These are phyloP conservation scores for Ogataea polymorpha DNA, from an alignment of 805 yeast genomes.

Conservation along the genomic window DNA sequence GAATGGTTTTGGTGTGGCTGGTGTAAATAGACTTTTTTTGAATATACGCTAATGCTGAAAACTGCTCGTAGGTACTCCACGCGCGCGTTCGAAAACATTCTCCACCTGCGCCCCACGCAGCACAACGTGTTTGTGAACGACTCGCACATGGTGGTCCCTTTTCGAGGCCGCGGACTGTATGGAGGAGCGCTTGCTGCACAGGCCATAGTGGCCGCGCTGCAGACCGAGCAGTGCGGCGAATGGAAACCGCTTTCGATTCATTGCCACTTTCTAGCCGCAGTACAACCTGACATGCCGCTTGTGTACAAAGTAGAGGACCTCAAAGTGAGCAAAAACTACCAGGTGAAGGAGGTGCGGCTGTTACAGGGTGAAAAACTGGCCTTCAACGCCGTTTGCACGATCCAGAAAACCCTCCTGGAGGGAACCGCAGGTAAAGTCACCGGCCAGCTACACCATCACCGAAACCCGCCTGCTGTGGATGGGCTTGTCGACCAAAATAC, in stretches of 20 bases:
- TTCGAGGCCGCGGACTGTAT: constrained; percentile 62
- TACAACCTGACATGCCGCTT: constrained; percentile 43
- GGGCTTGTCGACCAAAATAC: constrained; percentile 28
- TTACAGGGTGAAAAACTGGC: constrained; percentile 50
- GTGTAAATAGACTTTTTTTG: constrained; percentile 6
- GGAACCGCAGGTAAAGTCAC: constrained; percentile 32
- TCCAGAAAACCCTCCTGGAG: constrained; percentile 33
- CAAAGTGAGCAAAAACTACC: constrained; percentile 50
- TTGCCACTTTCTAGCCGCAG: constrained; percentile 58
- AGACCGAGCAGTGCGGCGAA: constrained; percentile 40
- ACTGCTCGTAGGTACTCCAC: neutral
- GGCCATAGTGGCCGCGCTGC: constrained; percentile 56
- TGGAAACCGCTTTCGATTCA: constrained; percentile 61
- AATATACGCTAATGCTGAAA: neutral
- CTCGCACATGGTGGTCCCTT: constrained; percentile 37
- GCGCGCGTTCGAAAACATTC: constrained; percentile 19
- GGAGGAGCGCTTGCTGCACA: constrained; percentile 73
- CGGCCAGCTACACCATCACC: constrained; percentile 31
- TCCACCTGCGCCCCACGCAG: constrained; percentile 22
- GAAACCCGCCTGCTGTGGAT: constrained; percentile 29
- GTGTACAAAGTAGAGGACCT: constrained; percentile 51
- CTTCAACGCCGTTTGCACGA: constrained; percentile 50
- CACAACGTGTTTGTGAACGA: constrained; percentile 24
- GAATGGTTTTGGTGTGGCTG: constrained; percentile 6
- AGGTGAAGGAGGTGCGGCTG: constrained; percentile 52